phyloP scores from a whole-genome alignment of 805 yeast genomes.

The Kodamaea jinghongensis region DNA sequence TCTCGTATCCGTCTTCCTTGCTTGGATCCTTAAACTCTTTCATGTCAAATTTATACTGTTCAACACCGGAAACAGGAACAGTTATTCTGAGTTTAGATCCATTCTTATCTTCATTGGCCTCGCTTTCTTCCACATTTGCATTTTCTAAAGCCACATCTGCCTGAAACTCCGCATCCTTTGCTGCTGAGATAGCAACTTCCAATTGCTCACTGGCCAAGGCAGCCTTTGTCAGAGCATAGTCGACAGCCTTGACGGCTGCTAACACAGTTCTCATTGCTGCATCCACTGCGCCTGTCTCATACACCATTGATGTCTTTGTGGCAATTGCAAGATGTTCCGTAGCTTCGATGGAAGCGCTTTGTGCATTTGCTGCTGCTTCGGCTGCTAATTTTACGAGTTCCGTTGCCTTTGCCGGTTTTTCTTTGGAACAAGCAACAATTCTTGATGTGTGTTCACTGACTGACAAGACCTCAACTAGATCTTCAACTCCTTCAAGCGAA shows the following conservation, averaged over 20 bases:
- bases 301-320: neutral
- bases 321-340: neutral
- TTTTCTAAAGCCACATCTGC: conserved; percentile 5
- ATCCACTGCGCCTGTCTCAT: conserved; percentile 3
- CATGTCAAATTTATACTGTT: conserved; percentile 6
- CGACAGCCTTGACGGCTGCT: conserved; percentile 4
- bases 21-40: conserved; percentile 6
- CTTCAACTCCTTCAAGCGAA: neutral
- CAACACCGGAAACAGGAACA: conserved; percentile 6
- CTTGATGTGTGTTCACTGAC: neutral
- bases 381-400: neutral
- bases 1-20: conserved; percentile 6
- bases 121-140: neutral
- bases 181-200: conserved; percentile 1
- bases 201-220: neutral
- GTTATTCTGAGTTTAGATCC: conserved; percentile 1
- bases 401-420: neutral
- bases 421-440: neutral
- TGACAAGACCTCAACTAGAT: conserved; percentile 2
- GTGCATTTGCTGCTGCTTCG: conserved; percentile 1
- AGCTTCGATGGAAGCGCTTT: conserved; percentile 1
- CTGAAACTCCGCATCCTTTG: conserved; percentile 1
- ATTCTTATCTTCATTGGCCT: neutral
- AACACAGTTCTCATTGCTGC: conserved; percentile 3
- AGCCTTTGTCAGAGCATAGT: conserved; percentile 2